phyloP scores from a whole-genome alignment of 2,329 filamentous ascomycete species.

The Arthrinium puccinioides region DNA sequence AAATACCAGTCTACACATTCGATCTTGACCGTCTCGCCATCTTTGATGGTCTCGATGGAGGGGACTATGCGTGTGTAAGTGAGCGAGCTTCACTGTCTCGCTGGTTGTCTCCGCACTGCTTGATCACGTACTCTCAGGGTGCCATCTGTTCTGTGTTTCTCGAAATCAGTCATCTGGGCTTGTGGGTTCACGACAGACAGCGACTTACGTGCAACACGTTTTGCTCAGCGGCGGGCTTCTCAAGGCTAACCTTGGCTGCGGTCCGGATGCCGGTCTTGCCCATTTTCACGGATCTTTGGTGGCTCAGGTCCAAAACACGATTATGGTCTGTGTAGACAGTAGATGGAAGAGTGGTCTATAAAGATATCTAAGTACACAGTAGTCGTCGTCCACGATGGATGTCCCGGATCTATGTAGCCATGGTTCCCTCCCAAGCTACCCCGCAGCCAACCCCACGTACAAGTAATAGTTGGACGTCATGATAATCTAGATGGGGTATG shows the following conservation, averaged over 20 bases:
- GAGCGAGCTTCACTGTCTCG: not conserved
- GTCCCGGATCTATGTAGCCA: no score
- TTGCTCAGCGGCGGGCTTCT: constrained; percentile 65
- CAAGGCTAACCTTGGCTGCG: constrained; percentile 64
- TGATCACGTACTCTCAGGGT: constrained; percentile 67
- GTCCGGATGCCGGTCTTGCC: constrained; percentile 53
- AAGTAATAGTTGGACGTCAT: no score
- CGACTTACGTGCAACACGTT: constrained; percentile 60
- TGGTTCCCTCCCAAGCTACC: no score
- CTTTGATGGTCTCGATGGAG: constrained; percentile 62
- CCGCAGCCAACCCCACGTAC: no score
- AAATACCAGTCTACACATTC: constrained; percentile 75
- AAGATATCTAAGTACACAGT: no score
- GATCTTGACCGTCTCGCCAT: constrained; percentile 86
- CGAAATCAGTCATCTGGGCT: not conserved
- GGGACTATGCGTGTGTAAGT: constrained; percentile 58
- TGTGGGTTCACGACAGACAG: constrained; percentile 9
- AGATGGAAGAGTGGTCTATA: no score
- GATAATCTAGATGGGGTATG: no score
- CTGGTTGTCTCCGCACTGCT: not conserved
- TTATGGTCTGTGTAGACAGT: no score
- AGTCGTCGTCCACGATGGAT: no score
- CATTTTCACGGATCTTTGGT: constrained; percentile 25
- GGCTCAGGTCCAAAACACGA: no score
- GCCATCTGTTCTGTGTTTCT: constrained; percentile 89